phyloP scores from a whole-genome alignment of 2,329 filamentous ascomycete species.

The Colletotrichum sp. region DNA sequence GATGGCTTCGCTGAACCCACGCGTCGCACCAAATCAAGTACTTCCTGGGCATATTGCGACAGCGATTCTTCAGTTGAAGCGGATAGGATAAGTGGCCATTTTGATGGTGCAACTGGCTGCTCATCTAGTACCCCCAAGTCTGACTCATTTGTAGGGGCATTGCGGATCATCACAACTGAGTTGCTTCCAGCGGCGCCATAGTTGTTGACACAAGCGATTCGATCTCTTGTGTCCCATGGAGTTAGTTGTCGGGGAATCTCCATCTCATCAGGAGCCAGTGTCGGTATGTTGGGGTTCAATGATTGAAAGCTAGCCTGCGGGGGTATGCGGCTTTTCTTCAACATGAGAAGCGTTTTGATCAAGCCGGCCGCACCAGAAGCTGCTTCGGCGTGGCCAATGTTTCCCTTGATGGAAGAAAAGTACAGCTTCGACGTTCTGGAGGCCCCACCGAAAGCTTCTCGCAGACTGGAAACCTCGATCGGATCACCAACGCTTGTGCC shows the following conservation, averaged over 20 bases:
- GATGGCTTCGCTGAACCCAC: not conserved
- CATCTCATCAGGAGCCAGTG: not conserved
- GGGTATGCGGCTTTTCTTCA: conserved; percentile 24
- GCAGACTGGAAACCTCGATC: conserved; percentile 49
- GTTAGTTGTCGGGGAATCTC: not conserved
- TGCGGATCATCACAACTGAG: conserved; percentile 32
- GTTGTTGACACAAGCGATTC: conserved; percentile 37
- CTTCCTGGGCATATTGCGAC: not conserved
- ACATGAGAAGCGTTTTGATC: conserved; percentile 30
- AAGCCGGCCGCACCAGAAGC: conserved; percentile 29
- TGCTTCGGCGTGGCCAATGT: conserved; percentile 44
- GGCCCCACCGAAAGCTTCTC: not conserved
- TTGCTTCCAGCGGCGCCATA: conserved; percentile 36
- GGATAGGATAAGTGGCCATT: not conserved
- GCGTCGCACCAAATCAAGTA: not conserved
- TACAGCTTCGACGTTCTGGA: conserved; percentile 35
- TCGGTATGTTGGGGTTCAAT: conserved; percentile 30
- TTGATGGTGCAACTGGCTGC: not conserved
- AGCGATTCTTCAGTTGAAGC: not conserved
- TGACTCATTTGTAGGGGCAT: conserved; percentile 1
- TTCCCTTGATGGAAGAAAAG: conserved; percentile 26
- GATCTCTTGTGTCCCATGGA: not conserved
- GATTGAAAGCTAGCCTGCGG: conserved; percentile 25
- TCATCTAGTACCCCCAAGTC: too few relatives aligned
- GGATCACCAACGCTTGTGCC: conserved; percentile 50